Percentiles rank a stretch among this genome's conserved stretches.
These are phyloP conservation scores for Debaryomyces fabryi DNA, from an alignment of 1,139 yeast genomes.

Conservation along the genomic window DNA sequence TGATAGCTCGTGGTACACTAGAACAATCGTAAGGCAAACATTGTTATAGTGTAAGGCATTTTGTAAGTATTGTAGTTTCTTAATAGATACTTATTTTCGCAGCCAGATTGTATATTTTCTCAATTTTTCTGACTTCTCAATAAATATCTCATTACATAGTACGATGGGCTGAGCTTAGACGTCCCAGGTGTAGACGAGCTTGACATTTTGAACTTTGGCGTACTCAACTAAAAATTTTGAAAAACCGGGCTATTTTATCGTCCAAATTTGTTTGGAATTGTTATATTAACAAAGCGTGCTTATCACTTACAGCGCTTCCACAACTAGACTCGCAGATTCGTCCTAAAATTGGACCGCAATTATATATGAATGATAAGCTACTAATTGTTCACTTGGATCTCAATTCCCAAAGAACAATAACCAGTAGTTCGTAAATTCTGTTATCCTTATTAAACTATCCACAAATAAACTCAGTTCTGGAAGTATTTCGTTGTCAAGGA, in stretches of 20 bases:
- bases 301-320: background rate
- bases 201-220: slow-evolving; percentile 20
- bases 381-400: background rate
- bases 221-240: background rate
- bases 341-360: background rate
- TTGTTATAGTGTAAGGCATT: too few relatives aligned
- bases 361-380: background rate
- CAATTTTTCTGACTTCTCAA: too few relatives aligned
- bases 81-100: too few relatives aligned
- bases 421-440: background rate
- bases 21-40: too few relatives aligned
- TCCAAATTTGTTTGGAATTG: background rate
- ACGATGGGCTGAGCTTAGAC: slow-evolving; percentile 55
- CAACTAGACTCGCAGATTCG: background rate
- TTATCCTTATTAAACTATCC: background rate
- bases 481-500: background rate
- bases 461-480: background rate
- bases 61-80: too few relatives aligned
- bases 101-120: too few relatives aligned
- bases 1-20: too few relatives aligned
- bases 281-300: background rate
- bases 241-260: background rate
- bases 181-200: slow-evolving; percentile 15
- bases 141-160: too few relatives aligned
- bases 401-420: background rate